phyloP scores from a whole-genome alignment of 305 asterid genomes.

The Striga hermonthica region DNA sequence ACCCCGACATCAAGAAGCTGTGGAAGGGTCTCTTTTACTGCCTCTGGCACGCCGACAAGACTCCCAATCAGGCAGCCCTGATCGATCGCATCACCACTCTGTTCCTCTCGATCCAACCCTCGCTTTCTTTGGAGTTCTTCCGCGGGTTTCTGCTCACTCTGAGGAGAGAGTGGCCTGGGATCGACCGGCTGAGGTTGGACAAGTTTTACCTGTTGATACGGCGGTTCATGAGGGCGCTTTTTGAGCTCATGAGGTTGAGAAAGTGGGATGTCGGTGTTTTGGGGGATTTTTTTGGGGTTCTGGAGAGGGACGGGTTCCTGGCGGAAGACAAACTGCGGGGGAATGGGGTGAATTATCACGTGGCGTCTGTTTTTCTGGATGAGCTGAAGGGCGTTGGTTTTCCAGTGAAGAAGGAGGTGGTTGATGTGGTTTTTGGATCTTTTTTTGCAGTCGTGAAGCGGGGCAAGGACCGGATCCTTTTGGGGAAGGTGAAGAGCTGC shows the following conservation, averaged over 20 bases:
- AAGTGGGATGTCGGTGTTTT: slow-evolving; percentile 63
- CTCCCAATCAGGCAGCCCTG: slow-evolving; percentile 65
- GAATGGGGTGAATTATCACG: slow-evolving; percentile 84
- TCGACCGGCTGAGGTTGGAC: slow-evolving; percentile 80
- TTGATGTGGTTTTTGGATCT: slow-evolving; percentile 53
- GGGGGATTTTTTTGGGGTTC: slow-evolving; percentile 43
- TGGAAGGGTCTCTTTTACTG: slow-evolving; percentile 95
- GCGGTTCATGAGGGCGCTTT: slow-evolving; percentile 54
- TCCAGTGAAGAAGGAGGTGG: slow-evolving; percentile 57
- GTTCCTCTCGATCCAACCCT: slow-evolving; percentile 52
- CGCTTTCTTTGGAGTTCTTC: slow-evolving; percentile 59
- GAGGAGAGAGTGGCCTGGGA: slow-evolving; percentile 87
- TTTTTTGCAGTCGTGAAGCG: slow-evolving; percentile 50
- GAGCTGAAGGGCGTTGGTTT: slow-evolving; percentile 63
- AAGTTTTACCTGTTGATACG: slow-evolving; percentile 85
- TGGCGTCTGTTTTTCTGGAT: slow-evolving; percentile 74
- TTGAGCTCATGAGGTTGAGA: slow-evolving; percentile 50
- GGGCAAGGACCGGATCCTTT: slow-evolving; percentile 63
- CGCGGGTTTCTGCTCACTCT: slow-evolving; percentile 61
- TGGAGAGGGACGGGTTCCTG: slow-evolving; percentile 57
- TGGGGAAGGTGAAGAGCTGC: slow-evolving; percentile 71
- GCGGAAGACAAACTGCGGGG: slow-evolving; percentile 72
- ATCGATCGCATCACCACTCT: slow-evolving; percentile 57
- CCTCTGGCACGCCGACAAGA: slow-evolving; percentile 86
- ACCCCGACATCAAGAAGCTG: slow-evolving; percentile 66